Percentiles rank a stretch among this genome's conserved stretches.
Conservation (phyloP, 495 filamentous ascomycete genomes). For the Lichina pygmaea region DNA sequence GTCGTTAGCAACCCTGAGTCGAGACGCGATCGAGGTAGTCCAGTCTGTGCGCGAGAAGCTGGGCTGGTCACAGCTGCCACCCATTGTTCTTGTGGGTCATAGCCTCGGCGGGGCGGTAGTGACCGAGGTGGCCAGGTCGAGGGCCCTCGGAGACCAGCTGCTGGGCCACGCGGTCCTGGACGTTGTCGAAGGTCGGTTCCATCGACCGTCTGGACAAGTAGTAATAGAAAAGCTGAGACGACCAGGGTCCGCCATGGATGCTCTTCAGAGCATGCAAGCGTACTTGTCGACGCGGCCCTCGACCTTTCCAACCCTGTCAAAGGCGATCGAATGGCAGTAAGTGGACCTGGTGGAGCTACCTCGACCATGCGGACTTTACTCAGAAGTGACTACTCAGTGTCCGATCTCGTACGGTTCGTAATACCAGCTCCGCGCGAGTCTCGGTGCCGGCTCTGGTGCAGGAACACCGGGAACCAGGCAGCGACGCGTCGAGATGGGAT, state of each 20-base stretch:
- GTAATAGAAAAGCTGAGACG: neutral
- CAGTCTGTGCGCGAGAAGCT: slow-evolving; percentile 31
- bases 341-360: slow-evolving; percentile 6
- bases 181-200: slow-evolving; percentile 60
- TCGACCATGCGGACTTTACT: neutral
- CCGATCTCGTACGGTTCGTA: slow-evolving; percentile 68
- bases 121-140: slow-evolving; percentile 47
- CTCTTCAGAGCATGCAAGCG: slow-evolving; percentile 79
- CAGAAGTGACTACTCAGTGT: slow-evolving; percentile 16
- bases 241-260: slow-evolving; percentile 51
- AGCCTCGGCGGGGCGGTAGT: slow-evolving; percentile 89
- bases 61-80: slow-evolving; percentile 45
- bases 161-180: slow-evolving; percentile 81
- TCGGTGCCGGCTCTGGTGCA: slow-evolving; percentile 67
- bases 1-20: slow-evolving; percentile 36
- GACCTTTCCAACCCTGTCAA: slow-evolving; percentile 42
- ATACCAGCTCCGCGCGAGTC: slow-evolving; percentile 47
- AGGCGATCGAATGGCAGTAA: slow-evolving; percentile 84
- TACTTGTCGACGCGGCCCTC: slow-evolving; percentile 67
- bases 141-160: slow-evolving; percentile 33
- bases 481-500: slow-evolving; percentile 24
- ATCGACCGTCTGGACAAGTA: neutral
- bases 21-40: slow-evolving; percentile 47
- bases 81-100: slow-evolving; percentile 71
- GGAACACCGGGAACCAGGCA: slow-evolving; percentile 16